Conservation (phyloP, 768 basidiomycete species). For the Strobilomyces dryophilus region DNA sequence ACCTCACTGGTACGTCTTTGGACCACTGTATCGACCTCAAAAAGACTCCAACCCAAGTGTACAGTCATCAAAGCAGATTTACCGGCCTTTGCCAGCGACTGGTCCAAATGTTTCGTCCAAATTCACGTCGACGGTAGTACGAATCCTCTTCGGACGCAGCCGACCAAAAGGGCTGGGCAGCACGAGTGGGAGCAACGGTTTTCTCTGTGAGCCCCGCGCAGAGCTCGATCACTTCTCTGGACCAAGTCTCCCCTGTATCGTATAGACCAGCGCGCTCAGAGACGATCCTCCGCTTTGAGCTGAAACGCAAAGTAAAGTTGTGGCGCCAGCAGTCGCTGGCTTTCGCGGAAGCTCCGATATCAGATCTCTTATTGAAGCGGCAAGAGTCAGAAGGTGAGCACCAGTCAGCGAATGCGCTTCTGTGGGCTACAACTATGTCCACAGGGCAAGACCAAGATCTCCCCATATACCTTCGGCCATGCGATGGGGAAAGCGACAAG, state of each 20-base stretch:
- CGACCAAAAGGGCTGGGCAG: conserved; percentile 16
- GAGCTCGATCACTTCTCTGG: background rate
- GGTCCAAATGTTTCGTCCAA: conserved; percentile 25
- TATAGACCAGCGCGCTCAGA: conserved; percentile 14
- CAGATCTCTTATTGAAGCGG: conserved; percentile 14
- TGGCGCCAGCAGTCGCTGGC: conserved; percentile 16
- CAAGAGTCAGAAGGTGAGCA: conserved; percentile 7
- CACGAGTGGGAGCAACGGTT: conserved; percentile 23
- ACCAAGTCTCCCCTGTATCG: background rate
- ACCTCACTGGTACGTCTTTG: conserved; percentile 14
- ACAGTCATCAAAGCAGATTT: conserved; percentile 25
- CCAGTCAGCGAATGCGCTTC: background rate
- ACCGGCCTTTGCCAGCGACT: conserved; percentile 12
- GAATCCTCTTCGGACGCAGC: conserved; percentile 8
- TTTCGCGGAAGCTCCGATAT: conserved; percentile 10
- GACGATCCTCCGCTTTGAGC: conserved; percentile 22
- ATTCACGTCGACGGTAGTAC: conserved; percentile 18
- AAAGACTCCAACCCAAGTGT: background rate
- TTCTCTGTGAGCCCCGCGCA: conserved; percentile 12
- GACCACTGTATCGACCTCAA: background rate
- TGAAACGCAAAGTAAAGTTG: conserved; percentile 17
- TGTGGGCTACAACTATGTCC: background rate
- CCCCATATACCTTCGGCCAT: conserved; percentile 15
- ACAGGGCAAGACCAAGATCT: conserved; percentile 15
- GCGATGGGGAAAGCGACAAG: background rate